Evolutionary conservation across 306 rosid species (phyloP).

Genomic region (Cucurbita pepo): DNA sequence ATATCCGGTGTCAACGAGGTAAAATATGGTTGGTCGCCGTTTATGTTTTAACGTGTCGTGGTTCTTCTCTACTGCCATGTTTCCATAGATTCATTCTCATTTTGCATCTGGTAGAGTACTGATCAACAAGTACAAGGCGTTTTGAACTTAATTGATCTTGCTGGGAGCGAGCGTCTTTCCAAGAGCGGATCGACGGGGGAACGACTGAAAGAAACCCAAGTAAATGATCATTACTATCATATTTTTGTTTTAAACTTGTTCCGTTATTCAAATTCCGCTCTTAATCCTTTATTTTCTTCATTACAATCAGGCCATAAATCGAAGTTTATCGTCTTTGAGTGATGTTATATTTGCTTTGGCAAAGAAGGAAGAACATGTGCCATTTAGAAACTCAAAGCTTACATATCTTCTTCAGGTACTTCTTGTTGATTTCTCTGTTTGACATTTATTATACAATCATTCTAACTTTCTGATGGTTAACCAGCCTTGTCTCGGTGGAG

Average conservation of each 20-base stretch:
- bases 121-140: slow-evolving; percentile 95
- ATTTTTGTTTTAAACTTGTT: background rate
- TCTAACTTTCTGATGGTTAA: slow-evolving; percentile 5
- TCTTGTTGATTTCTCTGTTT: background rate
- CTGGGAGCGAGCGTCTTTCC: slow-evolving; percentile 97
- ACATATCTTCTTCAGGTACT: slow-evolving; percentile 93
- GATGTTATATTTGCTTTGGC: slow-evolving; percentile 94
- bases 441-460: background rate
- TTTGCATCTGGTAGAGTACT: slow-evolving; percentile 39
- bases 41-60: background rate
- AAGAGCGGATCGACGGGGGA: slow-evolving; percentile 93
- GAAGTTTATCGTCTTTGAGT: slow-evolving; percentile 73
- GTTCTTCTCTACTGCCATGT: background rate
- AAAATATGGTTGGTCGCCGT: background rate
- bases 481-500: slow-evolving; percentile 97
- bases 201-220: slow-evolving; percentile 94
- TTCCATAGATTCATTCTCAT: background rate
- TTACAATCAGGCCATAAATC: slow-evolving; percentile 61
- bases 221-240: slow-evolving; percentile 14
- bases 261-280: slow-evolving; percentile 3
- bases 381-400: slow-evolving; percentile 91
- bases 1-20: slow-evolving; percentile 91
- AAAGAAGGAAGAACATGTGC: slow-evolving; percentile 86
- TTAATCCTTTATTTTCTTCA: slow-evolving; percentile 6
- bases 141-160: slow-evolving; percentile 91